Evolutionary conservation across 345 rosid genomes (phyloP).

Genomic region (Hibiscus syriacus): DNA sequence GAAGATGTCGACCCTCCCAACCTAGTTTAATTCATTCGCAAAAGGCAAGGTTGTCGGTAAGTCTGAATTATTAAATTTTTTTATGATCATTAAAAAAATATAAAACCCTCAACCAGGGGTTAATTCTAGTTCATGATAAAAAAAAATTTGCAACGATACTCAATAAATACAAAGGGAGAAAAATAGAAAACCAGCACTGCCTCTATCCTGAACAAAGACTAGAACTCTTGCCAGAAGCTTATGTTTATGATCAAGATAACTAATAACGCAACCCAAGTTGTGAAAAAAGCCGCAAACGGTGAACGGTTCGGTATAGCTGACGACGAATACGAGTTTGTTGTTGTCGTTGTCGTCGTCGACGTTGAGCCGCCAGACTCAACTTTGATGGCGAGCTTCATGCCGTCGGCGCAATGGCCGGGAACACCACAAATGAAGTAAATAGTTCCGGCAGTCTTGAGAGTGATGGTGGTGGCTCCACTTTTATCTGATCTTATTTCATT

Average conservation of each 20-base stretch:
- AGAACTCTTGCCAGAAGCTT: background rate
- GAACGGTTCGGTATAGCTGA: background rate
- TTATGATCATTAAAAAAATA: too few relatives aligned
- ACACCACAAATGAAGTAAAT: conserved; percentile 68
- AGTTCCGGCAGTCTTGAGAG: conserved; percentile 68
- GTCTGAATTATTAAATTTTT: too few relatives aligned
- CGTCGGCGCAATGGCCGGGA: conserved; percentile 53
- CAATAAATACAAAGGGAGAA: background rate
- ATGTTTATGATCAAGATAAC: background rate
- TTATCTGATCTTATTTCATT: conserved; percentile 51
- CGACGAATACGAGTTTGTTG: background rate
- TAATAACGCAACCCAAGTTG: background rate
- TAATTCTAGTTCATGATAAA: background rate
- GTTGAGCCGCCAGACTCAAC: conserved; percentile 23
- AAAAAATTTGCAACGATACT: background rate
- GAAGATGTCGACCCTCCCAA: too few relatives aligned
- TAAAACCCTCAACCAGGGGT: too few relatives aligned
- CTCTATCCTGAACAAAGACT: background rate
- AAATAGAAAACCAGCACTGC: background rate
- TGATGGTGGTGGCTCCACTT: conserved; percentile 62
- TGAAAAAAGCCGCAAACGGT: background rate
- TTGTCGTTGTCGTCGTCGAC: background rate
- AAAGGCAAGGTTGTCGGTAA: too few relatives aligned
- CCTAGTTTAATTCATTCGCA: too few relatives aligned
- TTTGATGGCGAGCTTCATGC: conserved; percentile 69